Conservation (phyloP, 2,329 filamentous ascomycete genomes). For the Myriosclerotinia scirpicola region DNA sequence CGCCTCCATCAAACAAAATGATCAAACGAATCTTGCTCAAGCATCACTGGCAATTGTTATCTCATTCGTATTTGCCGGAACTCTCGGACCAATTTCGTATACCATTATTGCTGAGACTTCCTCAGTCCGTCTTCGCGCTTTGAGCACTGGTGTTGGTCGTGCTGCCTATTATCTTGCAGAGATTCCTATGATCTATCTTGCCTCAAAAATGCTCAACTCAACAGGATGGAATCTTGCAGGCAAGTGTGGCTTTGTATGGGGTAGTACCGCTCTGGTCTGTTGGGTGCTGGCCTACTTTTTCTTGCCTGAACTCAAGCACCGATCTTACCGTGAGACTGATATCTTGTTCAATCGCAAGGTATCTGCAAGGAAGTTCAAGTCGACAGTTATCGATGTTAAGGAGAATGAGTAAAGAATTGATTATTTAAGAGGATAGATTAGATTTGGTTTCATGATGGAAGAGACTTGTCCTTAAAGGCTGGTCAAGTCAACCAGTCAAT, state of each 20-base stretch:
- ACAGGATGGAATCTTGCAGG: slow-evolving; percentile 48
- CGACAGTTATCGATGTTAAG: slow-evolving; percentile 55
- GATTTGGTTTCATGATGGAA: background rate
- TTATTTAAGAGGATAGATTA: background rate
- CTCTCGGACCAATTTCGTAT: slow-evolving; percentile 63
- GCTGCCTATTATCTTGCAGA: slow-evolving; percentile 63
- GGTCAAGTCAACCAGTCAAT: background rate
- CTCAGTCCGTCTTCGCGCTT: slow-evolving; percentile 60
- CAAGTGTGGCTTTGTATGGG: slow-evolving; percentile 62
- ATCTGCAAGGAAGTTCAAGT: slow-evolving; percentile 46
- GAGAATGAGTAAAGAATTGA: slow-evolving; percentile 57
- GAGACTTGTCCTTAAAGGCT: background rate
- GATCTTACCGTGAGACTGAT: slow-evolving; percentile 52
- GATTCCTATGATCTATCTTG: slow-evolving; percentile 65
- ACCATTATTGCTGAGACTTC: slow-evolving; percentile 68
- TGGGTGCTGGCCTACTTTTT: slow-evolving; percentile 51
- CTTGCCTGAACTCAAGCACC: slow-evolving; percentile 60
- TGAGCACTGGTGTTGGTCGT: slow-evolving; percentile 66
- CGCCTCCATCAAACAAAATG: slow-evolving; percentile 49
- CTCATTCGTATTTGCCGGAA: slow-evolving; percentile 63
- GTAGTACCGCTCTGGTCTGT: slow-evolving; percentile 56
- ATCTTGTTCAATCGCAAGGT: slow-evolving; percentile 46
- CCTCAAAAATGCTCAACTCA: slow-evolving; percentile 60
- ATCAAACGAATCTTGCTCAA: slow-evolving; percentile 52
- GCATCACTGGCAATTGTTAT: slow-evolving; percentile 64